Evolutionary conservation across 2,329 filamentous ascomycete species (phyloP), one percentile per base, ranked within the genome.

Genomic region (Hymenoscyphus occultus): DNA sequence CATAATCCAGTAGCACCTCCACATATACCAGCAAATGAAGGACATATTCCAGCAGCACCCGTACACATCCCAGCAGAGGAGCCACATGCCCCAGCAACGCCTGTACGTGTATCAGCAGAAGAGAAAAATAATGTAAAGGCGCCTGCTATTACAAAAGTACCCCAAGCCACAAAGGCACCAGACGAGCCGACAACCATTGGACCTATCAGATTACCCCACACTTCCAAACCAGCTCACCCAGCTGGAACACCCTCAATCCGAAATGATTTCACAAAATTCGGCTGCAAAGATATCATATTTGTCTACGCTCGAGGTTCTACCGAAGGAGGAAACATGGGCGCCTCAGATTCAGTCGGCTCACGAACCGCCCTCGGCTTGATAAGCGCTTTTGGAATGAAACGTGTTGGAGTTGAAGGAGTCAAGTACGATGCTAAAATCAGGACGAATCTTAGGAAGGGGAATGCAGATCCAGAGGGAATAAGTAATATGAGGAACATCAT

Each of bases 291-390:
- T 39, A 73, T 81, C 28, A 76, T 80, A 62, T 80, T 82, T 67
- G 79, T 81, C 64, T 82, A 78, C 66, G 79, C 80, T 42, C 78
- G 80, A 64, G 80, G 78, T 39, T 80, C 79, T 7, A 80, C 78
- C 16, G 80, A 82, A 65, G 64, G 71, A 14, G 80, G 80, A 10
- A 80, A 81, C 69, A 77, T 82, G 77, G 80, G 80, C 73, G 65
- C 60, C 12, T 6, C 19, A 35, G 14, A 60, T 39, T n/a, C 12
- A 16, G n/a, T 28, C 35, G 16, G 10, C 64, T 72, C 45, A 74
- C 71, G 9, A 60, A 32, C 22, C 5, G n/a, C 28, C 28, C 28
- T 28, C 28, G 28, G 28, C 28, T 28, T 28, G 28, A 28, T 28
- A 28, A 28, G 28, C 28, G 28, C 40, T 5, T 64, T 63, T 45